phyloP scores from a whole-genome alignment of 495 filamentous ascomycete genomes.

The Tuber indicum region DNA sequence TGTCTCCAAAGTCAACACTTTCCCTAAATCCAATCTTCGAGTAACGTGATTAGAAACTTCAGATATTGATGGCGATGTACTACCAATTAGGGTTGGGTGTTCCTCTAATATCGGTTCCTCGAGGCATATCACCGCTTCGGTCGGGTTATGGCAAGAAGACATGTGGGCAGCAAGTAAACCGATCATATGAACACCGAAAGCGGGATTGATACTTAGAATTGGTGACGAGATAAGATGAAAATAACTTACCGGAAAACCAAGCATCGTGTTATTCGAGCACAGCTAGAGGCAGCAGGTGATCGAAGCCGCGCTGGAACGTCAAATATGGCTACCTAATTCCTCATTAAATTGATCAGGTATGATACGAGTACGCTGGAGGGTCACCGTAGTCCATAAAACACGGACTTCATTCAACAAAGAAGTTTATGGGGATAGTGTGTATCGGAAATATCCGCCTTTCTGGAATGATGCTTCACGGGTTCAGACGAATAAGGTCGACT shows the following conservation, averaged over 20 bases:
- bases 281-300: not conserved
- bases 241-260: not conserved
- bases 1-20: not conserved
- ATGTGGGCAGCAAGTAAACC: not conserved
- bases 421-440: no score
- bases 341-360: no score
- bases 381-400: no score
- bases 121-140: not conserved
- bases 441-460: no score
- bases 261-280: no score
- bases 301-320: not conserved
- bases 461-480: no score
- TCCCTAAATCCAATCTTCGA: not conserved
- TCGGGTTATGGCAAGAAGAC: not conserved
- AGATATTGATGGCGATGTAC: not conserved
- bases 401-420: no score
- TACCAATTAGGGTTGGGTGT: not conserved
- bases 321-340: not conserved
- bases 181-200: not conserved
- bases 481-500: no score
- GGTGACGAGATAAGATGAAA: not conserved
- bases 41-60: not conserved
- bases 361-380: no score
- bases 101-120: not conserved
- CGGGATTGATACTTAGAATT: not conserved